Evolutionary conservation across 768 basidiomycete genomes (phyloP).

Genomic region (Dacryopinax primogenitus): DNA sequence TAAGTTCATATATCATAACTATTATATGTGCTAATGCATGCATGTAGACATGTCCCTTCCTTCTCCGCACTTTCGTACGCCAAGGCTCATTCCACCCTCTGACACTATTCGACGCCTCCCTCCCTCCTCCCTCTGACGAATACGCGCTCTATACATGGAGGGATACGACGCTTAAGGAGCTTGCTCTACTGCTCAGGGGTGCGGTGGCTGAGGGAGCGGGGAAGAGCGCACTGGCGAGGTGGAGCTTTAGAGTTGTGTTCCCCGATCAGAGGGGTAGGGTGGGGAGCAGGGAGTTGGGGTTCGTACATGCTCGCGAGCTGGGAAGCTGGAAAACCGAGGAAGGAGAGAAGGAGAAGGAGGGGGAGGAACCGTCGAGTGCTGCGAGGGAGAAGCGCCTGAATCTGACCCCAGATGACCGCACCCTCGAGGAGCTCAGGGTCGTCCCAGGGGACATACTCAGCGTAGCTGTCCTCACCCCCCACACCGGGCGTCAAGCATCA

Average conservation of each 20-base stretch:
- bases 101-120: constrained; percentile 61
- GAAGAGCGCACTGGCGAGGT: constrained; percentile 64
- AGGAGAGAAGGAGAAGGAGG: neutral
- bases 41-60: constrained; percentile 60
- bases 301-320: constrained; percentile 72
- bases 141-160: constrained; percentile 75
- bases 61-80: constrained; percentile 72
- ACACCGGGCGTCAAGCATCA: neutral
- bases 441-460: constrained; percentile 70
- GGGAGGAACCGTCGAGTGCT: neutral
- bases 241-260: constrained; percentile 58
- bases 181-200: neutral
- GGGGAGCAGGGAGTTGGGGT: constrained; percentile 70
- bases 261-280: constrained; percentile 56
- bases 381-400: neutral
- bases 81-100: constrained; percentile 65
- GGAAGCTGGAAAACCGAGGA: constrained; percentile 8
- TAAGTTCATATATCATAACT: neutral
- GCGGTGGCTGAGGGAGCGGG: neutral
- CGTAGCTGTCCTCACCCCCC: constrained; percentile 42
- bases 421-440: constrained; percentile 66
- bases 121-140: constrained; percentile 65
- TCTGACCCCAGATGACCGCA: constrained; percentile 39
- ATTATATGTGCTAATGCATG: neutral
- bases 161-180: constrained; percentile 14